phyloP scores from a whole-genome alignment of 768 basidiomycete species.

The Trametes maxima region DNA sequence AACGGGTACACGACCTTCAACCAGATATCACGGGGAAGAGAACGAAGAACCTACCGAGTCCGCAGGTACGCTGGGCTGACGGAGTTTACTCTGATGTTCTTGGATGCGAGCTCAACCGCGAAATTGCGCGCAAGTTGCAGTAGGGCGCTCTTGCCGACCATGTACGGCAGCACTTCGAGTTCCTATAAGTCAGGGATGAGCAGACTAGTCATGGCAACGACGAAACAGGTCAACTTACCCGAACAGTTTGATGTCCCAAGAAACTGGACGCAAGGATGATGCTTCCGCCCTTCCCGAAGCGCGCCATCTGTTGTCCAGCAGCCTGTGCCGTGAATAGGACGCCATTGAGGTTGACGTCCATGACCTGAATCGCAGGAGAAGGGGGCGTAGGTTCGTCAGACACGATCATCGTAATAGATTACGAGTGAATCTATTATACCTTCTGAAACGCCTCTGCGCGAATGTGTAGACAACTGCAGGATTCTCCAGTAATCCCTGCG shows the following conservation, averaged over 20 bases:
- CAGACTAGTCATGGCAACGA: conserved; percentile 60
- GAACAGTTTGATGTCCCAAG: conserved; percentile 31
- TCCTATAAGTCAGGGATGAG: conserved; percentile 57
- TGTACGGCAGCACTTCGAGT: conserved; percentile 47
- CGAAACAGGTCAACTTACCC: neutral
- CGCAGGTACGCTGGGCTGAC: conserved; percentile 74
- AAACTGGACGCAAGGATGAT: conserved; percentile 46
- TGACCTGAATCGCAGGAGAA: conserved; percentile 41
- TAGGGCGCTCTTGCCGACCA: conserved; percentile 70
- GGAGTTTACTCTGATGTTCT: conserved; percentile 69
- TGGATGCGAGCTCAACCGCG: conserved; percentile 70
- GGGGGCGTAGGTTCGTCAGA: neutral
- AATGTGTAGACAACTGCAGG: conserved; percentile 64
- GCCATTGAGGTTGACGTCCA: conserved; percentile 60
- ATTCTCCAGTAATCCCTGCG: conserved; percentile 60
- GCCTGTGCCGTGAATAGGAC: conserved; percentile 39
- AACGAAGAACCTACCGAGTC: conserved; percentile 46
- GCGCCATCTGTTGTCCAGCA: conserved; percentile 37
- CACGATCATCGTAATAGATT: neutral
- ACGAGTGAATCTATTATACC: conserved; percentile 38
- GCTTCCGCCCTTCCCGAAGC: conserved; percentile 38
- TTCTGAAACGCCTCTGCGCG: conserved; percentile 61
- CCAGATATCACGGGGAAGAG: neutral
- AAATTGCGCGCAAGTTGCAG: conserved; percentile 76
- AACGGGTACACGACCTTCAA: neutral